phyloP scores from a whole-genome alignment of 2,329 filamentous ascomycete species.

The Aspergillus unguis region DNA sequence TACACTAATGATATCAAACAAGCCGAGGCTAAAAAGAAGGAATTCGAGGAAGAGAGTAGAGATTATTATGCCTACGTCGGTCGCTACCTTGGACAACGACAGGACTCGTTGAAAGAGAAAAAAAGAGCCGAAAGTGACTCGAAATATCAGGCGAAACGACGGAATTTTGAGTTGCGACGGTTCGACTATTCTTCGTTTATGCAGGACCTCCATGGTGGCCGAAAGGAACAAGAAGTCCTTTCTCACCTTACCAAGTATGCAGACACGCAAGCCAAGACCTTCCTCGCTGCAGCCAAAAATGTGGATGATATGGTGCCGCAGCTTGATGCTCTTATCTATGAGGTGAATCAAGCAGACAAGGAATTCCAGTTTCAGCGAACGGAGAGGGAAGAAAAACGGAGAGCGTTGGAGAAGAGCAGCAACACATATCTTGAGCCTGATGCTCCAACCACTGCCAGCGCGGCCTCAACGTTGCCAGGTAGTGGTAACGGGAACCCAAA shows the following conservation, averaged over 20 bases:
- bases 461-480: constrained; percentile 32
- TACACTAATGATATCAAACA: constrained; percentile 98
- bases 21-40: constrained; percentile 91
- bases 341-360: constrained; percentile 92
- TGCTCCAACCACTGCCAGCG: constrained; percentile 44
- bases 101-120: constrained; percentile 95
- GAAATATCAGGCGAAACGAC: constrained; percentile 90
- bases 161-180: constrained; percentile 93
- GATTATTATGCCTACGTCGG: constrained; percentile 97
- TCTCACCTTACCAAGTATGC: constrained; percentile 94
- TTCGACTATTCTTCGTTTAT: constrained; percentile 99
- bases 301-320: constrained; percentile 85
- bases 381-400: constrained; percentile 92
- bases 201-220: constrained; percentile 97
- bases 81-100: constrained; percentile 90
- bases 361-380: constrained; percentile 93
- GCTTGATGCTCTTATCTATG: constrained; percentile 78
- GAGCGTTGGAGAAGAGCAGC: constrained; percentile 83
- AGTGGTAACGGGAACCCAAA: constrained; percentile 51
- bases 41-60: constrained; percentile 98
- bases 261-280: constrained; percentile 80
- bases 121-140: constrained; percentile 92
- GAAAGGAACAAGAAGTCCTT: constrained; percentile 94
- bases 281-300: constrained; percentile 78
- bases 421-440: constrained; percentile 70